These are phyloP conservation scores for Acanthamoeba healyi DNA, from an alignment of 208 protist genomes.

Conservation along the genomic window DNA sequence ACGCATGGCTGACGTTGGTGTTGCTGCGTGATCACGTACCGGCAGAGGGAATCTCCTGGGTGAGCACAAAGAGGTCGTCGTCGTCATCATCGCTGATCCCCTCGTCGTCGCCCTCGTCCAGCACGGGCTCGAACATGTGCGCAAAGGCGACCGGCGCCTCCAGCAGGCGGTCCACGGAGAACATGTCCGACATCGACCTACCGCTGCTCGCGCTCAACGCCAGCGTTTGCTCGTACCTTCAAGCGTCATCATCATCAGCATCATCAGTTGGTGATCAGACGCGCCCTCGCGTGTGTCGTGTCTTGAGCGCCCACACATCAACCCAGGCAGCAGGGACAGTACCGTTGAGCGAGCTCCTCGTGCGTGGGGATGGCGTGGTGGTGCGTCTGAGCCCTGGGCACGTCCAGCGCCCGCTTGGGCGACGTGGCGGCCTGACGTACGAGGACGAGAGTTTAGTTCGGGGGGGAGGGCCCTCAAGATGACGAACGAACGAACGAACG, in stretches of 20 bases:
- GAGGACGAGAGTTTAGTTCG: too few relatives aligned
- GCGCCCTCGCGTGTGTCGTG: too few relatives aligned
- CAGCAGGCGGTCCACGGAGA: constrained; percentile 45
- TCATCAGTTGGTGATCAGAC: neutral
- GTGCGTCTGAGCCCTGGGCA: neutral
- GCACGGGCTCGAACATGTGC: neutral
- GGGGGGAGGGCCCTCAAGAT: too few relatives aligned
- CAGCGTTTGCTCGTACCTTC: constrained; percentile 47
- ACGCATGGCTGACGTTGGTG: neutral
- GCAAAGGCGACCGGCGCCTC: constrained; percentile 19
- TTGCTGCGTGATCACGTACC: neutral
- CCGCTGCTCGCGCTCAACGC: constrained; percentile 8
- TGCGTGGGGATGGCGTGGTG: neutral
- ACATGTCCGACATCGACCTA: constrained; percentile 33
- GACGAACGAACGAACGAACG: too few relatives aligned
- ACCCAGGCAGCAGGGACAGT: neutral
- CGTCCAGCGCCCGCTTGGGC: neutral
- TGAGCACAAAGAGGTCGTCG: constrained; percentile 31
- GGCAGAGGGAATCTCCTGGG: neutral
- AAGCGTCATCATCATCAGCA: neutral
- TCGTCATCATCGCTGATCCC: constrained; percentile 46
- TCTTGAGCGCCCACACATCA: too few relatives aligned
- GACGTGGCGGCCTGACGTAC: too few relatives aligned
- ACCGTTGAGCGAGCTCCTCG: constrained; percentile 3
- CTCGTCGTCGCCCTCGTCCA: neutral